These are phyloP conservation scores for Avicennia marina DNA, from an alignment of 257 asterid species.

Conservation along the genomic window DNA sequence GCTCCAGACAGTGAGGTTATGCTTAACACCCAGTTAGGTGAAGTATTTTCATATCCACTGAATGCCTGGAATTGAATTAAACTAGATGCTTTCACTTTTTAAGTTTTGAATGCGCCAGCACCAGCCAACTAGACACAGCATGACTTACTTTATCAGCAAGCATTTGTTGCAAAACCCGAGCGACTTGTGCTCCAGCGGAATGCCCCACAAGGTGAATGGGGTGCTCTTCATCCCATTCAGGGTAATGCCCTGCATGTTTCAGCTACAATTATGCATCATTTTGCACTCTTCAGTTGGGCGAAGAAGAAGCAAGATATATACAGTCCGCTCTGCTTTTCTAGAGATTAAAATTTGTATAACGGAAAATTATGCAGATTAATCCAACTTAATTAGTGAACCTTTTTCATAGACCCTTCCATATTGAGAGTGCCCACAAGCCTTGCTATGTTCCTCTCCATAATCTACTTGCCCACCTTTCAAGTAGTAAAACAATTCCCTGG, in stretches of 20 bases:
- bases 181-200: slow-evolving; percentile 97
- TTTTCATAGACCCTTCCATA: slow-evolving; percentile 68
- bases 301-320: background rate
- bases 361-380: no score
- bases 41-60: slow-evolving; percentile 63
- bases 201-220: slow-evolving; percentile 95
- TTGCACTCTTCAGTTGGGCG: no score
- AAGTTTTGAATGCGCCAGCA: background rate
- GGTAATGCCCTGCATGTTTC: slow-evolving; percentile 63
- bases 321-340: background rate
- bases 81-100: background rate
- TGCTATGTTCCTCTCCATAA: slow-evolving; percentile 96
- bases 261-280: slow-evolving; percentile 9
- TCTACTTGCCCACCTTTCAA: slow-evolving; percentile 95
- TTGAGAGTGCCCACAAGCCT: slow-evolving; percentile 79
- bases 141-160: slow-evolving; percentile 79
- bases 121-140: background rate
- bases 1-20: slow-evolving; percentile 93
- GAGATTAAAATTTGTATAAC: slow-evolving; percentile 13
- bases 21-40: slow-evolving; percentile 82
- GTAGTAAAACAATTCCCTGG: slow-evolving; percentile 91
- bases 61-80: slow-evolving; percentile 52
- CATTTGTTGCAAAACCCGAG: slow-evolving; percentile 92
- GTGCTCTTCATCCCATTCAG: slow-evolving; percentile 95
- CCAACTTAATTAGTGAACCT: no score